Evolutionary conservation across 108 stramenopile species (phyloP).

Genomic region (Cyclotella distinguenda): DNA sequence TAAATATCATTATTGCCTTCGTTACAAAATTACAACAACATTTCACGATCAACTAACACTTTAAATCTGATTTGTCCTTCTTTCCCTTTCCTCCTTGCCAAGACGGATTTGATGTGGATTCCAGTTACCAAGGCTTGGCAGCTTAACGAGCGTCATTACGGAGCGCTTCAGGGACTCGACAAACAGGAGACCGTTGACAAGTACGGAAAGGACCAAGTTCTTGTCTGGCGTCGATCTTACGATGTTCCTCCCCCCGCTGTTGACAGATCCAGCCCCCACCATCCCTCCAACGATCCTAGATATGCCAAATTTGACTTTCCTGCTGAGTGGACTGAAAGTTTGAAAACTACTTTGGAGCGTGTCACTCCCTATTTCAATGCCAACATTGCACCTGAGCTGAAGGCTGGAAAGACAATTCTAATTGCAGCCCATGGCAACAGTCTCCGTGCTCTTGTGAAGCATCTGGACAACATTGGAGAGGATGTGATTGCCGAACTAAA

Average conservation of each 20-base stretch:
- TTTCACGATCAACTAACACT: not conserved
- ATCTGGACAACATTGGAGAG: slow-evolving; percentile 93
- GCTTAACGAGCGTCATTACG: slow-evolving; percentile 97
- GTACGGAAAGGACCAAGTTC: slow-evolving; percentile 95
- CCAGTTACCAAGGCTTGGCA: slow-evolving; percentile 79
- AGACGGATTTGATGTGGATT: slow-evolving; percentile 90
- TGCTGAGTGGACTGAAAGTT: slow-evolving; percentile 78
- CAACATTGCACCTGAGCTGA: slow-evolving; percentile 87
- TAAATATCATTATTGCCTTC: not conserved
- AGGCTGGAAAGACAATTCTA: slow-evolving; percentile 89
- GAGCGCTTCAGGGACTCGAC: slow-evolving; percentile 94
- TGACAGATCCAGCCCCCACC: slow-evolving; percentile 71
- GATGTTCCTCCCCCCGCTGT: slow-evolving; percentile 93
- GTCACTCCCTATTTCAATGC: slow-evolving; percentile 92
- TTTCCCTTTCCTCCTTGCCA: not conserved
- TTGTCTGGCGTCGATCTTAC: slow-evolving; percentile 94
- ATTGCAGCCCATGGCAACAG: slow-evolving; percentile 99
- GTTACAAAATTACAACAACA: not conserved
- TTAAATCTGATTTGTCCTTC: not conserved
- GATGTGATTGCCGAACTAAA: slow-evolving; percentile 94
- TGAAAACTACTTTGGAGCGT: slow-evolving; percentile 92
- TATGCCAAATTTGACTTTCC: slow-evolving; percentile 76
- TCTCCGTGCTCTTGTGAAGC: slow-evolving; percentile 96
- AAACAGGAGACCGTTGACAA: slow-evolving; percentile 98
- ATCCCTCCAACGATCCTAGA: slow-evolving; percentile 88